Percentiles rank a stretch among this genome's conserved stretches.
Evolutionary conservation across 1,284 basidiomycete genomes (phyloP).

Genomic region (Moesziomyces sp.): DNA sequence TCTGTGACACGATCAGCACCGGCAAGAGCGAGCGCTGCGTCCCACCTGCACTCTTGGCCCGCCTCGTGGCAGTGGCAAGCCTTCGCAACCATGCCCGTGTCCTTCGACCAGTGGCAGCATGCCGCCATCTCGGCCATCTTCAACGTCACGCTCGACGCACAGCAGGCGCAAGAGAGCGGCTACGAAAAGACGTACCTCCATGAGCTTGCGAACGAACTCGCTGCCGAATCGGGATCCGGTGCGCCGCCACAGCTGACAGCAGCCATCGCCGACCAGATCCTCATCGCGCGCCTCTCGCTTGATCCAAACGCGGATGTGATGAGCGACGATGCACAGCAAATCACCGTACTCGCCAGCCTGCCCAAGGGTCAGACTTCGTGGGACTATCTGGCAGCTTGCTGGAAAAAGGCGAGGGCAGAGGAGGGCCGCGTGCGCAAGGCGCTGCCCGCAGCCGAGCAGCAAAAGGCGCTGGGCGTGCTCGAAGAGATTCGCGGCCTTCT

Average conservation of each 20-base stretch:
- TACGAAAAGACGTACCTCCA: conserved; percentile 87
- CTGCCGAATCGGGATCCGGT: conserved; percentile 75
- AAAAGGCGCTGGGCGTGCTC: conserved; percentile 69
- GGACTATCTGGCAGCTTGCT: conserved; percentile 89
- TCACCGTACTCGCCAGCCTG: conserved; percentile 81
- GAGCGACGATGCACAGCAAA: conserved; percentile 85
- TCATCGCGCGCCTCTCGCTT: conserved; percentile 88
- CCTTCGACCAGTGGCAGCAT: conserved; percentile 75
- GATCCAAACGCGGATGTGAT: conserved; percentile 77
- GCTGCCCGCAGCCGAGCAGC: conserved; percentile 75
- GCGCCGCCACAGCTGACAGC: conserved; percentile 30
- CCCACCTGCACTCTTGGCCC: too few species aligned
- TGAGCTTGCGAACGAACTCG: conserved; percentile 77
- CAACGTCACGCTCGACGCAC: conserved; percentile 83
- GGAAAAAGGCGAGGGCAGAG: conserved; percentile 73
- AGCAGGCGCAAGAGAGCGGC: conserved; percentile 76
- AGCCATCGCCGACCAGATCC: conserved; percentile 77
- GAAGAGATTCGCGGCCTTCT: conserved; percentile 71
- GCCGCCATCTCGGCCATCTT: conserved; percentile 77
- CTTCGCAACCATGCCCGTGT: conserved; percentile 20
- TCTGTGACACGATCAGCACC: too few species aligned
- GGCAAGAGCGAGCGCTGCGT: too few species aligned
- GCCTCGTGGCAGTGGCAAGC: too few species aligned
- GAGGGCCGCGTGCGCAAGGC: conserved; percentile 65
- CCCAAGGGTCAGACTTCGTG: conserved; percentile 84